These are phyloP conservation scores for Wickerhamomyces rabaulensis DNA, from an alignment of 805 yeast species.

Conservation along the genomic window DNA sequence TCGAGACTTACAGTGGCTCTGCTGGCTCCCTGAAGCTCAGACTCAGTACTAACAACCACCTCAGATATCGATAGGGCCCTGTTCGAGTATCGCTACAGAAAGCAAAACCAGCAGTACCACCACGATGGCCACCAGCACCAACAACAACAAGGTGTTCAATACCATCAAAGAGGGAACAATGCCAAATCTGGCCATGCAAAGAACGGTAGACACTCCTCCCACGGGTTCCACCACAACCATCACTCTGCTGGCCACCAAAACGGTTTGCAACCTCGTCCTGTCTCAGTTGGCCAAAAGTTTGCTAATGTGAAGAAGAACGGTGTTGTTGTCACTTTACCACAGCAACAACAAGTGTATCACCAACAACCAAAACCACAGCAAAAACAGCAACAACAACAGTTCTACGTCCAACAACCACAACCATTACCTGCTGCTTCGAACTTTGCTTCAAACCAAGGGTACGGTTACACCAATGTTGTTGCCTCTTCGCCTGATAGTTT, in stretches of 20 bases:
- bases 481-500: conserved; percentile 19
- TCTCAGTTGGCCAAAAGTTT: background rate
- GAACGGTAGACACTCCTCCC: background rate
- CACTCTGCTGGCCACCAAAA: background rate
- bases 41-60: background rate
- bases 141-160: background rate
- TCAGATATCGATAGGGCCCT: conserved; percentile 21
- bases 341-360: background rate
- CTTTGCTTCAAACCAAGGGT: background rate
- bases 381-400: background rate
- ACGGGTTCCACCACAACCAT: background rate
- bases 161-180: background rate
- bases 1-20: too few species aligned
- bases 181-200: background rate
- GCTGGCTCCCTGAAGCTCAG: too few species aligned
- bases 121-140: conserved; percentile 1
- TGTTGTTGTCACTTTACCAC: background rate
- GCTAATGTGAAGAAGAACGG: background rate
- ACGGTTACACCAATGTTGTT: conserved; percentile 3
- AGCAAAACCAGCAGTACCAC: conserved; percentile 13
- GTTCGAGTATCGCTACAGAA: conserved; percentile 20
- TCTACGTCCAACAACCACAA: conserved; percentile 3
- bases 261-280: background rate
- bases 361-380: background rate
- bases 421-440: conserved; percentile 1